Conservation (phyloP, 306 rosid species). For the Vigna mungo region DNA sequence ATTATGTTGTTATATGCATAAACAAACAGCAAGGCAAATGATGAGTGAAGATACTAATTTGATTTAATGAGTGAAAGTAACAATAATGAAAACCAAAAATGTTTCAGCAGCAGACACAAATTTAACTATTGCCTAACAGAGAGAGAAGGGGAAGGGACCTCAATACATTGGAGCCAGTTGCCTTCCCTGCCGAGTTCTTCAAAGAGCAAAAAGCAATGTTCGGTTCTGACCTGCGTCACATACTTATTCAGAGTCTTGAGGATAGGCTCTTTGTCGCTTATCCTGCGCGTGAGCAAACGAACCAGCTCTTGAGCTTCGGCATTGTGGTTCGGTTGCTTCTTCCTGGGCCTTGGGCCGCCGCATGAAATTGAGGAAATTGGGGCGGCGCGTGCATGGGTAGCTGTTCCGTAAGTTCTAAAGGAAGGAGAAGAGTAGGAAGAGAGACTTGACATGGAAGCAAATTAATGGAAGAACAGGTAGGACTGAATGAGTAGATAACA, state of each 20-base stretch:
- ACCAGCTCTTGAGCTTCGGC: conserved; percentile 76
- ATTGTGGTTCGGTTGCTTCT: conserved; percentile 45
- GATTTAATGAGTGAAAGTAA: background rate
- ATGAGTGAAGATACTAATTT: background rate
- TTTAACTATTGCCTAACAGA: too few relatives aligned
- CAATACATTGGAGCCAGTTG: conserved; percentile 92
- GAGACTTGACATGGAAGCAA: conserved; percentile 27
- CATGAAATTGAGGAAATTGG: conserved; percentile 51
- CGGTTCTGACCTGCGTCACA: conserved; percentile 72
- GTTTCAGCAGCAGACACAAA: background rate
- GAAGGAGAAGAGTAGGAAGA: conserved; percentile 36
- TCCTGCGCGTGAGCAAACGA: conserved; percentile 58
- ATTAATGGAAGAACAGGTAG: background rate
- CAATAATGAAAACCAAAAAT: too few relatives aligned
- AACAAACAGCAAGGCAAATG: background rate
- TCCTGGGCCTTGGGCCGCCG: conserved; percentile 49
- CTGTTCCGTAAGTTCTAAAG: conserved; percentile 26
- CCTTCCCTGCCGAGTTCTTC: conserved; percentile 79
- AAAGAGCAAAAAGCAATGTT: conserved; percentile 85
- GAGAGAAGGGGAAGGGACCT: conserved; percentile 55
- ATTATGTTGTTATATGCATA: too few relatives aligned
- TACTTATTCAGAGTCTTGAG: conserved; percentile 77
- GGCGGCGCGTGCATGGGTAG: conserved; percentile 27
- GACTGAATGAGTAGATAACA: background rate
- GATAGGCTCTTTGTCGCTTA: conserved; percentile 75